Evolutionary conservation across 2,329 filamentous ascomycete genomes (phyloP).

Genomic region (Sordariomycetes sp.): DNA sequence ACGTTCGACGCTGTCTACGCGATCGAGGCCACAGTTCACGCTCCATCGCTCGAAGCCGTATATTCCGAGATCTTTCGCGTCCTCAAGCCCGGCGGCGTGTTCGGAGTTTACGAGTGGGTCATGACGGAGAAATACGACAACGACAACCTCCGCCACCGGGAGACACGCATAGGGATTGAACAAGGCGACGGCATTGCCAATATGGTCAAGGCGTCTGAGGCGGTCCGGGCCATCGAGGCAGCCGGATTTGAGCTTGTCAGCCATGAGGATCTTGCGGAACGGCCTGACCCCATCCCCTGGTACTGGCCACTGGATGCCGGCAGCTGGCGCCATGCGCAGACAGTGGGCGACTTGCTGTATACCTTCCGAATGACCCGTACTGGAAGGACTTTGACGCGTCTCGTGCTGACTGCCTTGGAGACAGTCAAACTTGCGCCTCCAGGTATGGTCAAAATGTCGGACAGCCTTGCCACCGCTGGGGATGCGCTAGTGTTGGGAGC

Average conservation of each 20-base stretch:
- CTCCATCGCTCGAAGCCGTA: conserved; percentile 75
- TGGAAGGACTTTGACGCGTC: conserved; percentile 62
- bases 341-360: conserved; percentile 63
- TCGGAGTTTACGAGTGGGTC: conserved; percentile 94
- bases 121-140: conserved; percentile 96
- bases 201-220: conserved; percentile 80
- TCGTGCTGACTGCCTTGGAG: conserved; percentile 65
- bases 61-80: conserved; percentile 88
- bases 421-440: conserved; percentile 58
- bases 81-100: conserved; percentile 86
- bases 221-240: conserved; percentile 67
- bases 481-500: conserved; percentile 78
- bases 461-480: conserved; percentile 66
- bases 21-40: conserved; percentile 90
- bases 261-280: conserved; percentile 46
- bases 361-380: conserved; percentile 77
- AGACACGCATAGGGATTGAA: conserved; percentile 85
- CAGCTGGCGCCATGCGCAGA: conserved; percentile 68
- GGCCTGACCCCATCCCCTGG: conserved; percentile 55
- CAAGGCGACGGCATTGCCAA: conserved; percentile 89
- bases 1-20: conserved; percentile 88
- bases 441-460: conserved; percentile 81
- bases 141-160: conserved; percentile 69
- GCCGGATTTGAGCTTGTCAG: conserved; percentile 70
- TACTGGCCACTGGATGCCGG: conserved; percentile 76